A percentile compares a stretch with the other conserved stretches of the same genome.
Conservation (phyloP, 2,329 filamentous ascomycete genomes). For the Knufia fluminis region DNA sequence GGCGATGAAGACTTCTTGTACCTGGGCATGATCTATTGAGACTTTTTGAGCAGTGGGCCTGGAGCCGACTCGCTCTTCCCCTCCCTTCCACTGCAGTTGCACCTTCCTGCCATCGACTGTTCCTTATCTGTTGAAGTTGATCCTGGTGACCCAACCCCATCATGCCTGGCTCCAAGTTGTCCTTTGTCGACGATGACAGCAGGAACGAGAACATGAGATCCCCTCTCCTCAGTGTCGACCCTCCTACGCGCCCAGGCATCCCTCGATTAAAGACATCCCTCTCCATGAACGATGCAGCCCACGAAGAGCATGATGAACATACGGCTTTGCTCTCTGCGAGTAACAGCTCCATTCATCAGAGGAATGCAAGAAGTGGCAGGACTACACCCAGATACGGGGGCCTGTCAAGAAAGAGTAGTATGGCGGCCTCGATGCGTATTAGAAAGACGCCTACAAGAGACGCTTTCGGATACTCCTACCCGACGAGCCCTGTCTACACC, state of each 20-base stretch:
- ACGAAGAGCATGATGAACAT: conserved; percentile 10
- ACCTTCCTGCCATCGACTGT: neutral
- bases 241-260: neutral
- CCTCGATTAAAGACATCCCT: neutral
- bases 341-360: conserved; percentile 1
- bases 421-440: conserved; percentile 15
- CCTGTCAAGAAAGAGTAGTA: conserved; percentile 20
- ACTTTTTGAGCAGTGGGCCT: conserved; percentile 3
- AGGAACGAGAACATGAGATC: neutral
- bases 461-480: conserved; percentile 11
- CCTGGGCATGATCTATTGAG: neutral
- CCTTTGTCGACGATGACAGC: neutral
- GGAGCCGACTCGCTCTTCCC: neutral
- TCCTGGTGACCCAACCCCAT: neutral
- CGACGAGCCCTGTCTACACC: conserved; percentile 2
- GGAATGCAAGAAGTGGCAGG: neutral
- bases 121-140: neutral
- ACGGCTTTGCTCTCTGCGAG: conserved; percentile 14
- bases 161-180: conserved; percentile 1
- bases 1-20: neutral
- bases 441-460: conserved; percentile 13
- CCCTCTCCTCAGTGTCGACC: neutral
- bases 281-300: conserved; percentile 3
- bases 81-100: neutral
- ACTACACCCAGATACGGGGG: conserved; percentile 12